Base-by-base conservation (phyloP, 371 early-diverging fungal species). In the Circinella umbellata region DNA sequence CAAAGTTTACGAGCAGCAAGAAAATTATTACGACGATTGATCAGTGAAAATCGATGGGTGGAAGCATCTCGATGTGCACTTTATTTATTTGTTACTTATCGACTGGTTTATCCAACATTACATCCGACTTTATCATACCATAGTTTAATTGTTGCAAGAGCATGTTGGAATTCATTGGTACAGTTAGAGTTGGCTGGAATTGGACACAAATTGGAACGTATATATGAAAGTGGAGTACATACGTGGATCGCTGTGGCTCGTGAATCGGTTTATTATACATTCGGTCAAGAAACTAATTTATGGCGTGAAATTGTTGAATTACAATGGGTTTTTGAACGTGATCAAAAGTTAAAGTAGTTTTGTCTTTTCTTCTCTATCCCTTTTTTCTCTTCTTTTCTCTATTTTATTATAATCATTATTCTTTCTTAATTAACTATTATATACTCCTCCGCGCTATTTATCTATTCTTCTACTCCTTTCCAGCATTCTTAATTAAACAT, bases 61-160 rank as follows among this genome's bases (percentile, higher is more conserved):
- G 76, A 86, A 61, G 88, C 89, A 0, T 80, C 89, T 55, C 73
- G 80, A 55, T 77, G 84, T 61, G 82, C 89, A 14, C 64, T 83
- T n/a, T 89, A 87, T 66, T 80, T 92, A 1, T 79, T 90, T 70
- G 86, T 89, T 0, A 80, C 88, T 13, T 93, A 94, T 63, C 69
- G 88, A n/a, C 38, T 92, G 59, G 76, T 87, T 8, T 93, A 92
- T 71, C 92, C 91, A 48, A 81, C 88, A 5, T 78, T 82, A 60
- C 93, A 93, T 73, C 93, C 94, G 1, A 75, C 89, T 15, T 66
- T 91, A 3, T 83, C 88, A 11, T 81, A 88, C 38, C 91, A 92
- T 66, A 83, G 83, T 34, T 74, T 92, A 47, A 84, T 88, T n/a
- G 66, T 89, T 20, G 91, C 90, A 35, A 87, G 91, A 70, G 80